These are phyloP conservation scores for Mycosarcoma maydis DNA, from an alignment of 1,284 basidiomycete genomes.

Conservation along the genomic window DNA sequence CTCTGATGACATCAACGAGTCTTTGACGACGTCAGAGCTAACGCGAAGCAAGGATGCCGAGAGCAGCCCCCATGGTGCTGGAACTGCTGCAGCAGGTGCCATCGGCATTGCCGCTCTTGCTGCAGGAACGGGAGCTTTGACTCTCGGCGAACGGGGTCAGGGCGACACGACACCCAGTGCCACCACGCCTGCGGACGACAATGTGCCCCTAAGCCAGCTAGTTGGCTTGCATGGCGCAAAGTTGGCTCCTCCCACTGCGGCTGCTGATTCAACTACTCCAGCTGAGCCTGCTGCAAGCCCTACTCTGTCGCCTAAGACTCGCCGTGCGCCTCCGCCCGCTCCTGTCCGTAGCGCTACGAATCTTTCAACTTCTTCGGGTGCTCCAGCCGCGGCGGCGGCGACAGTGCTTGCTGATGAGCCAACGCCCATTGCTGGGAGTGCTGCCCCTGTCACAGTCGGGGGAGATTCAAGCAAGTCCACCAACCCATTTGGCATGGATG, in stretches of 20 bases:
- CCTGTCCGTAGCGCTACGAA: constrained; percentile 45
- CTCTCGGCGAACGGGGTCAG: constrained; percentile 32
- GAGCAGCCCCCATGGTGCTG: constrained; percentile 14
- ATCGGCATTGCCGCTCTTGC: constrained; percentile 29
- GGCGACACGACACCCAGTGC: constrained; percentile 14
- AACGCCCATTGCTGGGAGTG: constrained; percentile 1
- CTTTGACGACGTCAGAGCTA: not conserved
- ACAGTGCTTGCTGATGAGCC: constrained; percentile 25
- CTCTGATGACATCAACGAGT: constrained; percentile 8
- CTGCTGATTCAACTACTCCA: constrained; percentile 5
- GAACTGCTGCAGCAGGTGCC: constrained; percentile 28
- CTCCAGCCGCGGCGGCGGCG: constrained; percentile 17
- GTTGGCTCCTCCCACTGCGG: constrained; percentile 2
- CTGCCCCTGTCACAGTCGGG: constrained; percentile 15
- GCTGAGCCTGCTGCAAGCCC: constrained; percentile 24
- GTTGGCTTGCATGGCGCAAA: constrained; percentile 10
- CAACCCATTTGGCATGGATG: constrained; percentile 49
- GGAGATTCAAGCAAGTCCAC: constrained; percentile 14
- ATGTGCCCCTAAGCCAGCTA: constrained; percentile 47
- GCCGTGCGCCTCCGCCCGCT: constrained; percentile 58
- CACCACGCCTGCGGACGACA: constrained; percentile 33
- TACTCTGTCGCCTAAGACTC: constrained; percentile 47
- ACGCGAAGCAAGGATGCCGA: constrained; percentile 3
- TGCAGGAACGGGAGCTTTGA: constrained; percentile 33
- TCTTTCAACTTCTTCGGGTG: constrained; percentile 17